These are phyloP conservation scores for Kwoniella botswanensis DNA, from an alignment of 768 basidiomycete species.

Conservation along the genomic window DNA sequence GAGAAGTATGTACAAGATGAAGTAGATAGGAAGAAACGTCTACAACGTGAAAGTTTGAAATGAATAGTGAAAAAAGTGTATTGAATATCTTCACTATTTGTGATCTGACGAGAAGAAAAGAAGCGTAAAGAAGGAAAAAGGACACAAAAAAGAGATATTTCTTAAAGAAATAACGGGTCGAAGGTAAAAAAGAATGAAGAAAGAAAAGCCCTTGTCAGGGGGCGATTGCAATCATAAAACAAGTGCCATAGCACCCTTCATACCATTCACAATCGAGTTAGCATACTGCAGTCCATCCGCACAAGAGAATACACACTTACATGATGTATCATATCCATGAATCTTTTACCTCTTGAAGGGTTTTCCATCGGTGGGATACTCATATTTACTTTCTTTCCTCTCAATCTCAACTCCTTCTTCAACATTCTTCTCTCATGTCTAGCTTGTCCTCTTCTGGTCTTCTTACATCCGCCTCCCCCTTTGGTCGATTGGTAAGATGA, in stretches of 20 bases:
- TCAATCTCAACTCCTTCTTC: background rate
- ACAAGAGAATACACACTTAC: constrained; percentile 20
- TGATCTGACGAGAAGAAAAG: too few species aligned
- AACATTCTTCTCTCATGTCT: constrained; percentile 1
- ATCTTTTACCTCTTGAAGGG: constrained; percentile 14
- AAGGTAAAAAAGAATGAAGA: background rate
- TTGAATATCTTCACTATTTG: too few species aligned
- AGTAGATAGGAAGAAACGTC: background rate
- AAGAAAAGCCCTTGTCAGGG: background rate
- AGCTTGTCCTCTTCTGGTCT: background rate
- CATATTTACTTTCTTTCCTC: constrained; percentile 14
- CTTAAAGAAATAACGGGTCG: too few species aligned
- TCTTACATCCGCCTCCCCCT: background rate
- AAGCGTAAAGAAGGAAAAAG: too few species aligned
- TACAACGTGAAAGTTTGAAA: background rate
- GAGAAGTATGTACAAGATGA: background rate
- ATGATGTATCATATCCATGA: constrained; percentile 28
- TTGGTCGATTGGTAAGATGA: background rate
- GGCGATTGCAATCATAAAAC: constrained; percentile 14
- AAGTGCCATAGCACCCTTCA: constrained; percentile 28
- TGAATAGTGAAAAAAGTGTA: background rate
- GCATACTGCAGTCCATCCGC: background rate
- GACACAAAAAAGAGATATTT: too few species aligned
- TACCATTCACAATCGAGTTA: background rate
- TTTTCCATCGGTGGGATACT: constrained; percentile 14